These are phyloP conservation scores for Circinella umbellata DNA, from an alignment of 371 early-diverging fungal species.

Conservation along the genomic window DNA sequence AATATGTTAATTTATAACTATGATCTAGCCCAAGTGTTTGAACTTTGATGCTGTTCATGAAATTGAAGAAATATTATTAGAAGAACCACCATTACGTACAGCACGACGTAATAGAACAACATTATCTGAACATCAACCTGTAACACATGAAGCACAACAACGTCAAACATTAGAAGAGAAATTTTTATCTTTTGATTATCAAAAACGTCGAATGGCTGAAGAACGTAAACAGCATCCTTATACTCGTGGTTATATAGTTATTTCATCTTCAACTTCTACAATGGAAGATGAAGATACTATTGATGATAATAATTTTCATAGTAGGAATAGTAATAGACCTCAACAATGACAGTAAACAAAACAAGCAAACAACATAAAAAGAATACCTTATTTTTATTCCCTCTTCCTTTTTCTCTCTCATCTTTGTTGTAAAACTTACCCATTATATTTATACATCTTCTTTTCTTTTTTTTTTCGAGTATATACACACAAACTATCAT, in stretches of 20 bases:
- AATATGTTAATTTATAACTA: too few species aligned
- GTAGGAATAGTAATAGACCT: too few species aligned
- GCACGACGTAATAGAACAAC: constrained; percentile 11
- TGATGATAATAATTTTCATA: not conserved
- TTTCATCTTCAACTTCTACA: not conserved
- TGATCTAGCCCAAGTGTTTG: constrained; percentile 53
- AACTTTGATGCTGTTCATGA: constrained; percentile 95
- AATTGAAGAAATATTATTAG: constrained; percentile 87
- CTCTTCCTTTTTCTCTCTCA: not conserved
- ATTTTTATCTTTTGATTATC: constrained; percentile 58
- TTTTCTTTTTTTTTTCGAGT: too few species aligned
- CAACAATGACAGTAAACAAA: too few species aligned
- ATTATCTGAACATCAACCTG: constrained; percentile 19
- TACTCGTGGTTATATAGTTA: not conserved
- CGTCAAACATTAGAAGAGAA: constrained; percentile 60
- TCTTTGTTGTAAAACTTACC: not conserved
- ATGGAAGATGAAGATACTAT: not conserved
- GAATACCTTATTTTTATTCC: too few species aligned
- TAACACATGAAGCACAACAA: constrained; percentile 23
- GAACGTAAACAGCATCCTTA: not conserved
- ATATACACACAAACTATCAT: too few species aligned
- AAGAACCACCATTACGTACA: constrained; percentile 80
- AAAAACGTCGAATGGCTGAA: constrained; percentile 14
- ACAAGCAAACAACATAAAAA: too few species aligned
- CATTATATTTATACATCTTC: not conserved